phyloP scores from a whole-genome alignment of 176 grass and related monocot genomes.

The Cymbopogon citratus region DNA sequence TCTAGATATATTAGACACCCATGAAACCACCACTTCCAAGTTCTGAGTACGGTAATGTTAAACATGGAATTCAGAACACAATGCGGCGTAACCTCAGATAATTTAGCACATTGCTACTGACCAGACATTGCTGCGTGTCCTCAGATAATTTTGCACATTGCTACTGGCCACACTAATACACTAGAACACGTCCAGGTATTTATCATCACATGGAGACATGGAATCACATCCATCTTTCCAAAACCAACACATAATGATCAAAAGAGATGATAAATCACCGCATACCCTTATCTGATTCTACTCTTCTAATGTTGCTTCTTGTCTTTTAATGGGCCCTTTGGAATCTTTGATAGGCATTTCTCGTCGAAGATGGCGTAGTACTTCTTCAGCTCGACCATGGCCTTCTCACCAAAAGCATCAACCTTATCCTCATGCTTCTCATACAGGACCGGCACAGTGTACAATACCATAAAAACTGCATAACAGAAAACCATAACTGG shows the following conservation, averaged over 20 bases:
- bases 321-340: slow-evolving; percentile 51
- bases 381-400: slow-evolving; percentile 61
- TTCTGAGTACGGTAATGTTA: background rate
- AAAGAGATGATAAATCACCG: background rate
- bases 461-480: slow-evolving; percentile 77
- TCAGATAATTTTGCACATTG: slow-evolving; percentile 1
- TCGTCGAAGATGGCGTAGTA: slow-evolving; percentile 67
- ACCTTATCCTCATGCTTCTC: slow-evolving; percentile 91
- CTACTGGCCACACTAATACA: slow-evolving; percentile 7
- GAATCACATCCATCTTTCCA: slow-evolving; percentile 32
- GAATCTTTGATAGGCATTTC: slow-evolving; percentile 88
- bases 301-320: slow-evolving; percentile 58
- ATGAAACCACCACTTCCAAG: background rate
- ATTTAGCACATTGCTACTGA: slow-evolving; percentile 14
- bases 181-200: slow-evolving; percentile 9
- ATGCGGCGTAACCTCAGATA: background rate
- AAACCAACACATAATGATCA: slow-evolving; percentile 23
- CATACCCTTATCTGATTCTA: background rate
- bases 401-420: slow-evolving; percentile 75
- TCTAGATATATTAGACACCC: background rate
- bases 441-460: slow-evolving; percentile 81
- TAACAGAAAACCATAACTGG: background rate
- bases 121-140: background rate
- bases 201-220: slow-evolving; percentile 29
- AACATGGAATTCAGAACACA: background rate